Evolutionary conservation across 768 basidiomycete species (phyloP).

Genomic region (Cystofilobasidium capitatum): DNA sequence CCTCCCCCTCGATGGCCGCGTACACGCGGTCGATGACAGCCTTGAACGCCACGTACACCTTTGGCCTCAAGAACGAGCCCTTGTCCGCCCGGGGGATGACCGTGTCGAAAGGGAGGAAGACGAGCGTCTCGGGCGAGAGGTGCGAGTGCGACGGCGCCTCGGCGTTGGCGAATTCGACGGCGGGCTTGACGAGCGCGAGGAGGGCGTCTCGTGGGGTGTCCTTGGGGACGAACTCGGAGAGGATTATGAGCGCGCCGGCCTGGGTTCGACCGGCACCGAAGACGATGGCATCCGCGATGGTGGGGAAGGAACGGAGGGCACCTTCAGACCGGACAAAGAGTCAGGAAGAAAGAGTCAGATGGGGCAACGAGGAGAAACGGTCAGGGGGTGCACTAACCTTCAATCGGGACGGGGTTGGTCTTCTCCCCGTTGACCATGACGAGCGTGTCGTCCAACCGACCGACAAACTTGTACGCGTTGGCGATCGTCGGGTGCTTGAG

Average conservation of each 20-base stretch:
- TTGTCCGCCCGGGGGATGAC: constrained; percentile 50
- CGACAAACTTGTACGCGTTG: constrained; percentile 47
- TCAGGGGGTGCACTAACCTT: background rate
- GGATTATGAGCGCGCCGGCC: constrained; percentile 48
- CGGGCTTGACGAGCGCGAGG: constrained; percentile 43
- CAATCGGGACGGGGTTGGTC: constrained; percentile 43
- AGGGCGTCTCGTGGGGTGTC: constrained; percentile 35
- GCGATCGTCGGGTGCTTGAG: constrained; percentile 43
- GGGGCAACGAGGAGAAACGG: background rate
- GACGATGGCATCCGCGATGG: constrained; percentile 49
- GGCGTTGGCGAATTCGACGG: constrained; percentile 48
- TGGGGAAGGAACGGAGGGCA: constrained; percentile 42
- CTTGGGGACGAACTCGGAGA: constrained; percentile 39
- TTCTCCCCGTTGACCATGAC: constrained; percentile 47
- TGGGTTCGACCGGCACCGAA: constrained; percentile 49
- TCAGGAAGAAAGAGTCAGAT: background rate
- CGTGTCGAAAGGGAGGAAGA: constrained; percentile 46
- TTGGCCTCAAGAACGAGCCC: constrained; percentile 47
- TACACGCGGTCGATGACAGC: constrained; percentile 43
- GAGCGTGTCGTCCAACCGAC: constrained; percentile 51
- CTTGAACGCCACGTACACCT: constrained; percentile 49
- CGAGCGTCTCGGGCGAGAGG: constrained; percentile 48
- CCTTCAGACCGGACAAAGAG: background rate
- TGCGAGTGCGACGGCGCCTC: constrained; percentile 50
- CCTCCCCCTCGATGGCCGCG: constrained; percentile 43